Evolutionary conservation across 2,329 filamentous ascomycete genomes (phyloP), one percentile per base, ranked within the genome.

Genomic region (Hypoxylon sp.): DNA sequence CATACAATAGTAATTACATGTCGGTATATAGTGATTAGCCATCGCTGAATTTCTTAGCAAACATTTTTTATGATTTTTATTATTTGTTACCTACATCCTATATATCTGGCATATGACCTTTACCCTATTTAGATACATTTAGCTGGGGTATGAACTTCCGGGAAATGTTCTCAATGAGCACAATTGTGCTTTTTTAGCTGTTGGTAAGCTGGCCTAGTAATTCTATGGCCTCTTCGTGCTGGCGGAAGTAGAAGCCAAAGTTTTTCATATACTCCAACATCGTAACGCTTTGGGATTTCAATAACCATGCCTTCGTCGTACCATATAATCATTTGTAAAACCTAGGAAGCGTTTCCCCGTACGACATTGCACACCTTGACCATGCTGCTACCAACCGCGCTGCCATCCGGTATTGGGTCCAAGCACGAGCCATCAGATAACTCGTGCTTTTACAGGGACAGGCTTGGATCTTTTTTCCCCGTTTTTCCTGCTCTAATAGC

Each of bases 351-450:
- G 34, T 63, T 32, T 36, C 43, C 48, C 46, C 56, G 25, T 65
- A 58, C 51, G 14, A 50, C 43, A 55, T 63, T n/a, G 19, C 52
- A 55, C 57, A 50, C 45, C 57, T n/a, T 11, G 48, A 55, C 57
- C 57, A 38, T 59, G 51, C 46, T 57, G 46, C 45, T 61, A 64
- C 50, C 60, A 64, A 64, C 59, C 49, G 48, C 48, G 57, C 59
- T 43, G 60, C 14, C 63, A 61, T 62, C 51, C 63, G 60, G 58
- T 59, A 63, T 66, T 67, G 32, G 62, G 25, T 32, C 63, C 52
- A 11, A 50, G 65, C 68, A 70, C 68, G 50, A 63, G 68, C 68
- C 68, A 65, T 28, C 23, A 51, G 17, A 51, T 30, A 56, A 63
- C 49, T 68, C 53, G 65, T 63, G 57, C 57, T 61, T 50, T 32